Evolutionary conservation across 192 early-diverging fungal genomes (phyloP), one percentile per base, ranked within the genome.

Genomic region (Ambispora gerdemannii): DNA sequence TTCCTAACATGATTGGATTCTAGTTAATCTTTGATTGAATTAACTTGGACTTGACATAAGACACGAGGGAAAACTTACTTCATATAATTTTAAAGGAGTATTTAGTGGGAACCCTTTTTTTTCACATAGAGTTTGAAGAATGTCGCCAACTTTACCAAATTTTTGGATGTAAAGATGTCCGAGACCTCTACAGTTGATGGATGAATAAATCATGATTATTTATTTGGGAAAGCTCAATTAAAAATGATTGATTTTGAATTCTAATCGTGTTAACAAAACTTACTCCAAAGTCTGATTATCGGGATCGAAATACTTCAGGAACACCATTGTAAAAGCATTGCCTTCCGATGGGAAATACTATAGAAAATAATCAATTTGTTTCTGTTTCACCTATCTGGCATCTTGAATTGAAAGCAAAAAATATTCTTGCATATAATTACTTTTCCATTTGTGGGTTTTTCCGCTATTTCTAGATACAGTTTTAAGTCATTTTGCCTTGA

Each of bases 271-370:
- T 22, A 49, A 35, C 52, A 67, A 34, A 2, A 67, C 81, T 76
- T 81, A 90, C 84, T 83, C 75, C 69, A 98, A 78, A 27, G 50
- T 76, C 15, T 79, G 78, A 2, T 72, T 80, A 0, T 73, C 63
- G 0, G 89, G 91, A 66, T 95, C 87, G 72, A 90, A 97, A 68
- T 87, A 86, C 78, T 97, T 97, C 50, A 95, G 72, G 72, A 95
- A 95, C 17, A 98, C 73, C 63, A 95, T 77, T 36, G 87, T 79
- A 10, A 75, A 62, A 6, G 67, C 53, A 28, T 56, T 74, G 36
- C 55, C 56, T 47, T 59, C 38, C 4, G 22, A 3, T 28, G 34
- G 25, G 24, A 55, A 55, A 30, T 59, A 70, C 55, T 70, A 50
- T 0, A 50, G 19, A 27, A 13, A 56, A 20, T 27, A 7, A 24